Percentiles rank a stretch among this genome's conserved stretches.
Evolutionary conservation across 1,284 basidiomycete species (phyloP).

Genomic region (Termitomyces sp.): DNA sequence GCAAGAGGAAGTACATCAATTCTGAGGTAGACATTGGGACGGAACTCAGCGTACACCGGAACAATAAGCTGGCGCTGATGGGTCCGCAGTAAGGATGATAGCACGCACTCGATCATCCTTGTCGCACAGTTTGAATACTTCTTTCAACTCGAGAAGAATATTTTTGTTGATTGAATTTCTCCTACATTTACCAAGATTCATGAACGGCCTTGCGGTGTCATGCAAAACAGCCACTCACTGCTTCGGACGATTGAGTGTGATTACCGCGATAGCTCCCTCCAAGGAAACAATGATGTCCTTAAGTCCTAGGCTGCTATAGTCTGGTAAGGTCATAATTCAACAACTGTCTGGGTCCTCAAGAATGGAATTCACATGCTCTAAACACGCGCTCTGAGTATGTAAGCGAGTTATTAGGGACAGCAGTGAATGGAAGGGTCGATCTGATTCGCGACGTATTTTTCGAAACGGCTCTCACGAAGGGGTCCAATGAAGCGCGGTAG

Average conservation of each 20-base stretch:
- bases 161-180: constrained; percentile 37
- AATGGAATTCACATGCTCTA: not conserved
- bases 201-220: not conserved
- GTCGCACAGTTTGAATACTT: constrained; percentile 42
- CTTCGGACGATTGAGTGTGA: constrained; percentile 40
- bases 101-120: constrained; percentile 48
- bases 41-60: constrained; percentile 38
- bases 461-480: not conserved
- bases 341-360: not conserved
- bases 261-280: constrained; percentile 36
- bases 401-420: not conserved
- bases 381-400: not conserved
- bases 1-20: not conserved
- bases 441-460: not conserved
- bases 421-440: not conserved
- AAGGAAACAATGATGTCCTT: constrained; percentile 36
- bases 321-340: constrained; percentile 26
- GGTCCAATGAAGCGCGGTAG: not conserved
- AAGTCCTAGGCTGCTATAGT: constrained; percentile 36
- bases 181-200: constrained; percentile 22
- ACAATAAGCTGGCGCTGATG: constrained; percentile 46
- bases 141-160: constrained; percentile 34
- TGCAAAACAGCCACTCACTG: constrained; percentile 28
- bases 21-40: not conserved
- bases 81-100: constrained; percentile 47